These are phyloP conservation scores for Beauveria sp. DNA, from an alignment of 2,329 filamentous ascomycete species.

Conservation along the genomic window DNA sequence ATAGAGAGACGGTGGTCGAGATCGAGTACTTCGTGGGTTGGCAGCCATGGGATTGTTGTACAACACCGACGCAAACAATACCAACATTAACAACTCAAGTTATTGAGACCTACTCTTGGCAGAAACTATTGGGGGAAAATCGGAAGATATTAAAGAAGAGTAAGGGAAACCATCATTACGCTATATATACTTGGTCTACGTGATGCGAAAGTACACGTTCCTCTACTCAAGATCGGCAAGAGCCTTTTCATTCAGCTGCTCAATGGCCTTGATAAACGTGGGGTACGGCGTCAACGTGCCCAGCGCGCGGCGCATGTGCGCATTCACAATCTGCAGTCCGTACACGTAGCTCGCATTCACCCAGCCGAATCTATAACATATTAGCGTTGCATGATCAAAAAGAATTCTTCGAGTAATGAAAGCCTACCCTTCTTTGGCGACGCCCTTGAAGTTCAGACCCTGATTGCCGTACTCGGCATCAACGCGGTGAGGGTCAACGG, in stretches of 20 bases:
- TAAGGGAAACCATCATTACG: background rate
- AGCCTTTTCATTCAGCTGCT: slow-evolving; percentile 45
- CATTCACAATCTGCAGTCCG: slow-evolving; percentile 78
- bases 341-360: slow-evolving; percentile 98
- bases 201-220: background rate
- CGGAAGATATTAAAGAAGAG: background rate
- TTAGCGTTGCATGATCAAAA: background rate
- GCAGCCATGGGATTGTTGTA: too few species aligned
- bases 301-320: slow-evolving; percentile 81
- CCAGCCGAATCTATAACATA: slow-evolving; percentile 77
- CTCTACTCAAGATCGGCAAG: slow-evolving; percentile 34
- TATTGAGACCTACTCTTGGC: too few species aligned
- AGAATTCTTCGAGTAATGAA: background rate
- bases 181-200: slow-evolving; percentile 2
- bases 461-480: slow-evolving; percentile 98
- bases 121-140: background rate
- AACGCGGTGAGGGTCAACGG: slow-evolving; percentile 84
- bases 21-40: background rate
- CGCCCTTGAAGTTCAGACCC: slow-evolving; percentile 88
- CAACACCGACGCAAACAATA: background rate
- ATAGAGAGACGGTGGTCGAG: background rate
- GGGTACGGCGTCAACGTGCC: slow-evolving; percentile 84
- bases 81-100: background rate
- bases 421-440: slow-evolving; percentile 88
- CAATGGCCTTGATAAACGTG: slow-evolving; percentile 64